phyloP scores from a whole-genome alignment of 2,329 filamentous ascomycete species.

The Ophiocordyceps camponoti-leonardi region DNA sequence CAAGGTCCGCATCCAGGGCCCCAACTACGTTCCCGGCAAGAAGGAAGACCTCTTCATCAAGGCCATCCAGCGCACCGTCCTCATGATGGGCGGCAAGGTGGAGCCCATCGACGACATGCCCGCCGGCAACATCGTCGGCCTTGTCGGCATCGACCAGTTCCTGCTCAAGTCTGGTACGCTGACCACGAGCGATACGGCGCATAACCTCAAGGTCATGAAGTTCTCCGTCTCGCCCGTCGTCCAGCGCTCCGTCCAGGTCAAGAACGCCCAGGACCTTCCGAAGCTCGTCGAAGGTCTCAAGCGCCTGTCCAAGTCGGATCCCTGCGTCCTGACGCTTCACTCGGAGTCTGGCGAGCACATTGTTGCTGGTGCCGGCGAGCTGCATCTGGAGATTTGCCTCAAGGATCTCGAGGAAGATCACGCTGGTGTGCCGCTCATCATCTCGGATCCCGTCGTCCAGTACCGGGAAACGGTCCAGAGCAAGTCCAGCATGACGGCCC shows the following conservation, averaged over 20 bases:
- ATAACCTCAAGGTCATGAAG: conserved; percentile 99
- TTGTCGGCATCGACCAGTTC: conserved; percentile 99
- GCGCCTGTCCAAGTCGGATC: conserved; percentile 99
- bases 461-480: conserved; percentile 90
- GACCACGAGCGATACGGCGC: conserved; percentile 88
- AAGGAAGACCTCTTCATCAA: conserved; percentile 99
- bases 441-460: conserved; percentile 95
- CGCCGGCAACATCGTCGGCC: conserved; percentile 98
- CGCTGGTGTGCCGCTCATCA: conserved; percentile 91
- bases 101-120: conserved; percentile 98
- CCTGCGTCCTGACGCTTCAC: conserved; percentile 86
- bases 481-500: conserved; percentile 83
- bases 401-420: conserved; percentile 99
- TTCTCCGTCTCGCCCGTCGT: conserved; percentile 99
- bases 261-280: conserved; percentile 98
- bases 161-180: conserved; percentile 99
- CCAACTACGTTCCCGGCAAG: conserved; percentile 95
- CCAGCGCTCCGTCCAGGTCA: conserved; percentile 95
- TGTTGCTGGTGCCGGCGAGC: conserved; percentile 96
- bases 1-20: conserved; percentile 99
- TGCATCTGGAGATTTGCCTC: conserved; percentile 99
- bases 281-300: conserved; percentile 99
- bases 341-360: conserved; percentile 94
- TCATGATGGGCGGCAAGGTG: conserved; percentile 99
- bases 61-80: conserved; percentile 97